Conservation (phyloP, 345 rosid genomes). For the Eucalyptus caleyi region DNA sequence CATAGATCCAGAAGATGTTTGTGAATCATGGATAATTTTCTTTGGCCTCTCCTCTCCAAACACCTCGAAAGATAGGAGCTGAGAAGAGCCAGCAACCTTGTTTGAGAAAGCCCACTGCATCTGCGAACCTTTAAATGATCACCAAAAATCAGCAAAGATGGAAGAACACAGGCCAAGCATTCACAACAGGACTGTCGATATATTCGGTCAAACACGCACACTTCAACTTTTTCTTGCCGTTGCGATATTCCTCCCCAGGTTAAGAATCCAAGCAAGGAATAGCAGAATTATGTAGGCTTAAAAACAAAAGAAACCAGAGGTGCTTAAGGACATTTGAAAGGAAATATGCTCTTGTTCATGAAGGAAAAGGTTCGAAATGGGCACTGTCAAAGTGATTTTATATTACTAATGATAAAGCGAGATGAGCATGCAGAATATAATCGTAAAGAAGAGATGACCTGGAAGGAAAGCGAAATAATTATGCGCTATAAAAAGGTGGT, state of each 20-base stretch:
- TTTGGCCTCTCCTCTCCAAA: conserved; percentile 44
- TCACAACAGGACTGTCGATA: not conserved
- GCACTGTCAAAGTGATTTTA: not conserved
- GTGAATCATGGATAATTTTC: conserved; percentile 28
- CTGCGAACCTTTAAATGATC: not conserved
- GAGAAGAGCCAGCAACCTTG: conserved; percentile 27
- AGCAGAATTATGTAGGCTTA: not conserved
- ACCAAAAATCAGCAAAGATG: conserved; percentile 3
- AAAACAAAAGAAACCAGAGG: not conserved
- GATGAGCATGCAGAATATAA: not conserved
- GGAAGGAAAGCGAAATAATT: not conserved
- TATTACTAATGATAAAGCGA: not conserved
- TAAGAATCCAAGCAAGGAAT: not conserved
- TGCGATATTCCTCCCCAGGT: not conserved
- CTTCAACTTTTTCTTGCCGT: not conserved
- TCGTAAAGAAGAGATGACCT: not conserved
- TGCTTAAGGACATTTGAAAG: not conserved
- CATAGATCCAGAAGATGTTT: conserved; percentile 26
- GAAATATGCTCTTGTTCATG: not conserved
- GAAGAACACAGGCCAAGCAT: not conserved
- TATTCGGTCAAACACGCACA: not conserved
- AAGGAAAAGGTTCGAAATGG: not conserved
- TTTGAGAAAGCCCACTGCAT: conserved; percentile 35
- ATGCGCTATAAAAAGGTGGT: not conserved
- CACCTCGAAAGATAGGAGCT: conserved; percentile 36